Percentiles rank a stretch among this genome's conserved stretches.
phyloP scores from a whole-genome alignment of 768 basidiomycete species.

The Leccinellum albellum region DNA sequence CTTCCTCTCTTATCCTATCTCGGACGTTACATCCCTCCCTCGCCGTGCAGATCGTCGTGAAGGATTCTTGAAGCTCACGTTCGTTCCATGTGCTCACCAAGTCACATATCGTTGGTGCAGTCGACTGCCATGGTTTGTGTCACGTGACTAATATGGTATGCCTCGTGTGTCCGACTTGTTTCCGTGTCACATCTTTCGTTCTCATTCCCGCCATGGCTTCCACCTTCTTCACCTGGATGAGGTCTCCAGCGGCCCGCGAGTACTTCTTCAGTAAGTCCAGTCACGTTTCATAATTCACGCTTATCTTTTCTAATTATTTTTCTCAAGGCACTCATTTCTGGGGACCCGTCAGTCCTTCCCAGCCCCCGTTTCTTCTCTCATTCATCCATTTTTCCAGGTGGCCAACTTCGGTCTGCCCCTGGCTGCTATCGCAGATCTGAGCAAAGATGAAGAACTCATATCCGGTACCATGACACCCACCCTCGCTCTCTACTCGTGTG shows the following conservation, averaged over 20 bases:
- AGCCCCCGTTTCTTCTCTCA: slow-evolving; percentile 1
- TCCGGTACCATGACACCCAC: slow-evolving; percentile 96
- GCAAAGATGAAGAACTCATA: slow-evolving; percentile 94
- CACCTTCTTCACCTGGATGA: slow-evolving; percentile 83
- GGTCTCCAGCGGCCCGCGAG: slow-evolving; percentile 85
- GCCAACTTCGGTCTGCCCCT: slow-evolving; percentile 98
- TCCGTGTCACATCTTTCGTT: background rate
- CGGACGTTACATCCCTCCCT: background rate
- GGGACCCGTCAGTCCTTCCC: slow-evolving; percentile 74
- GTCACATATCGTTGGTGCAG: background rate
- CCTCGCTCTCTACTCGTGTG: slow-evolving; percentile 88
- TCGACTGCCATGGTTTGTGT: background rate
- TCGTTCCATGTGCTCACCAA: background rate
- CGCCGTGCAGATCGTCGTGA: background rate
- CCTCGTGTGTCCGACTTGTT: background rate
- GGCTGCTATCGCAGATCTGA: slow-evolving; percentile 86
- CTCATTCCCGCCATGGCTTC: slow-evolving; percentile 57
- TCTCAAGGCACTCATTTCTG: slow-evolving; percentile 90
- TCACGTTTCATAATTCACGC: background rate
- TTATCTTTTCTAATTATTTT: slow-evolving; percentile 16
- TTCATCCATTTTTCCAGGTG: slow-evolving; percentile 48
- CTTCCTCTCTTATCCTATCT: background rate
- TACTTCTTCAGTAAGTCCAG: slow-evolving; percentile 90
- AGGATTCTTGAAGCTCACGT: background rate
- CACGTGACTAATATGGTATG: slow-evolving; percentile 14